Conservation (phyloP, 177 flowering plant genomes). For the Tripterygium wilfordii region DNA sequence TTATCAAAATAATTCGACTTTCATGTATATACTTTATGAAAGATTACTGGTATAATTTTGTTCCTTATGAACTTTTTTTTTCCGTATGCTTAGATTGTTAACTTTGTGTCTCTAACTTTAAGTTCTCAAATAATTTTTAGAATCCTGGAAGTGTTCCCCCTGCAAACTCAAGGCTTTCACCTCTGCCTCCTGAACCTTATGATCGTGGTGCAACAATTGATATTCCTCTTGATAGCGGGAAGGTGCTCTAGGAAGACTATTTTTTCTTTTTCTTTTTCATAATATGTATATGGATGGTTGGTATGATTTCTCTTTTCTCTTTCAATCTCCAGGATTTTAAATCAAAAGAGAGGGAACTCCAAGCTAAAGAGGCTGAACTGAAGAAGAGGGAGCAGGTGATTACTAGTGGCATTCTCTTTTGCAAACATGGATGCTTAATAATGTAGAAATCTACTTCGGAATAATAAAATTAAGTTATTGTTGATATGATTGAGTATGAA, state of each 20-base stretch:
- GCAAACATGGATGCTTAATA: too few species aligned
- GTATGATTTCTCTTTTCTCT: neutral
- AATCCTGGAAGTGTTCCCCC: slow-evolving; percentile 69
- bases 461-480: too few species aligned
- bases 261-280: neutral
- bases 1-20: too few species aligned
- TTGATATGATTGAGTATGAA: too few species aligned
- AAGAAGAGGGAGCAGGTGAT: slow-evolving; percentile 85
- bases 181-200: slow-evolving; percentile 91
- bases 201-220: slow-evolving; percentile 77
- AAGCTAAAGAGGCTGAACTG: slow-evolving; percentile 89
- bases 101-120: neutral
- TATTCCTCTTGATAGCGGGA: slow-evolving; percentile 65
- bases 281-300: neutral
- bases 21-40: too few species aligned
- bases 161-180: slow-evolving; percentile 73
- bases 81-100: slow-evolving; percentile 2
- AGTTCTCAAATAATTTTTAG: slow-evolving; percentile 24
- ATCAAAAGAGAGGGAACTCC: slow-evolving; percentile 80
- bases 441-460: too few species aligned
- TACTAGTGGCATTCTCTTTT: neutral
- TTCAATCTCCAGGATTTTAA: slow-evolving; percentile 49
- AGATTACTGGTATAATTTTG: too few species aligned
- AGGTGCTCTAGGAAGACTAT: slow-evolving; percentile 24
- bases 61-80: neutral